phyloP scores from a whole-genome alignment of 129 eudicot species.

The Flaveria bidentis region DNA sequence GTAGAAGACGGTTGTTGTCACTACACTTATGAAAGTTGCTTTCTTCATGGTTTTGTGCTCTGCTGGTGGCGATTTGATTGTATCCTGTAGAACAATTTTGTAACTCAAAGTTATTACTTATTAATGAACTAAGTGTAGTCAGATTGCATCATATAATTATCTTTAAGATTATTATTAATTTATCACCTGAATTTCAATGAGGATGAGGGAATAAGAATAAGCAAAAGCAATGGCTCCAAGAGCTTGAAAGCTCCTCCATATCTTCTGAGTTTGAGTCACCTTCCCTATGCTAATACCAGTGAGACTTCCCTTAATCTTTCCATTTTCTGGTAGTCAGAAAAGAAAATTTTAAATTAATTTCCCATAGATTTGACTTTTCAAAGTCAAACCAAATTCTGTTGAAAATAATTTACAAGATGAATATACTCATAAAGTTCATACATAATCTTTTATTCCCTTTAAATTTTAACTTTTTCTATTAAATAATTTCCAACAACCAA shows the following conservation, averaged over 20 bases:
- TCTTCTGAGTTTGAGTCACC: constrained; percentile 68
- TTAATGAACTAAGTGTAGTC: not conserved
- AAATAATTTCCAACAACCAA: constrained; percentile 5
- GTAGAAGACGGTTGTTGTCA: constrained; percentile 85
- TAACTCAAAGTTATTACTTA: not conserved
- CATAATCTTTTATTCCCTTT: not conserved
- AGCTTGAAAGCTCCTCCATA: constrained; percentile 96
- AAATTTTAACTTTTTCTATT: not conserved
- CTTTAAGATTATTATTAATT: not conserved
- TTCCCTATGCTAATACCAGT: constrained; percentile 91
- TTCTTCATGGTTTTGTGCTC: constrained; percentile 90
- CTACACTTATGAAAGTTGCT: constrained; percentile 79
- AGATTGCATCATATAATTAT: not conserved
- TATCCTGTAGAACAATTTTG: constrained; percentile 50
- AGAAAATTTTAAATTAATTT: constrained; percentile 11
- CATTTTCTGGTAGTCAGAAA: constrained; percentile 49
- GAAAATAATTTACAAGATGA: not conserved
- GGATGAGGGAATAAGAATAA: constrained; percentile 94
- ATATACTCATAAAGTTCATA: not conserved
- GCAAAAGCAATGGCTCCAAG: constrained; percentile 99
- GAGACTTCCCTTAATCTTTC: constrained; percentile 69
- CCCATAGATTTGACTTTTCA: not conserved
- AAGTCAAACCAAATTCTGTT: not conserved
- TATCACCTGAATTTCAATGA: constrained; percentile 91
- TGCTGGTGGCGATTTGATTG: constrained; percentile 91